These are phyloP conservation scores for Ampelomyces quisqualis DNA, from an alignment of 2,329 filamentous ascomycete genomes.

Conservation along the genomic window DNA sequence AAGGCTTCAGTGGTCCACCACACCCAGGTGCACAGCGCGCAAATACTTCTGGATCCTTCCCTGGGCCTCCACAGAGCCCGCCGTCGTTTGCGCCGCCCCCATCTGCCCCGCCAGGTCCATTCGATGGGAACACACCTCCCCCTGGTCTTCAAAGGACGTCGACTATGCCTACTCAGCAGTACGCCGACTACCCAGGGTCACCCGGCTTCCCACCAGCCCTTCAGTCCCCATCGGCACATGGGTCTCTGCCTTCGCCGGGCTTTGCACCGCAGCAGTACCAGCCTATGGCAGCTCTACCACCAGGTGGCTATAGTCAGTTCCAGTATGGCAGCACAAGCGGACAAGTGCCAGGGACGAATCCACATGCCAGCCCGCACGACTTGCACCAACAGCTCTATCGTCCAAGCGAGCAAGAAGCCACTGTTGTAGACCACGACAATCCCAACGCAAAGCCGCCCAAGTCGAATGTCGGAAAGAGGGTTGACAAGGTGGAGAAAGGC, in stretches of 20 bases:
- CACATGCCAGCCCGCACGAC: constrained; percentile 58
- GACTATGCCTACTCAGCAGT: constrained; percentile 40
- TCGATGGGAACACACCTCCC: constrained; percentile 23
- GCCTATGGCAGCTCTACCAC: constrained; percentile 46
- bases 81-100: constrained; percentile 46
- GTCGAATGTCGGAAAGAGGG: constrained; percentile 64
- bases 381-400: constrained; percentile 70
- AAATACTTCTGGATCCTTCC: constrained; percentile 39
- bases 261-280: constrained; percentile 41
- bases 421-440: constrained; percentile 20
- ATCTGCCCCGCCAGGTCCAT: constrained; percentile 28
- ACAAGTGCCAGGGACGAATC: constrained; percentile 35
- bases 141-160: constrained; percentile 34
- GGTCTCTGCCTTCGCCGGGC: constrained; percentile 44
- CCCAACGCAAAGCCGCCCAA: constrained; percentile 30
- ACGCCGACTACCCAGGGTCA: constrained; percentile 42
- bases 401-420: constrained; percentile 63
- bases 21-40: constrained; percentile 35
- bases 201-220: constrained; percentile 34
- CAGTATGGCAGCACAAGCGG: constrained; percentile 43
- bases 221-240: constrained; percentile 32
- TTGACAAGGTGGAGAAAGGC: constrained; percentile 67
- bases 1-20: constrained; percentile 37
- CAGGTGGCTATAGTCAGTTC: constrained; percentile 60
- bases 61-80: constrained; percentile 37